Evolutionary conservation across 495 filamentous ascomycete species (phyloP).

Genomic region (Pyrenula aspistea): DNA sequence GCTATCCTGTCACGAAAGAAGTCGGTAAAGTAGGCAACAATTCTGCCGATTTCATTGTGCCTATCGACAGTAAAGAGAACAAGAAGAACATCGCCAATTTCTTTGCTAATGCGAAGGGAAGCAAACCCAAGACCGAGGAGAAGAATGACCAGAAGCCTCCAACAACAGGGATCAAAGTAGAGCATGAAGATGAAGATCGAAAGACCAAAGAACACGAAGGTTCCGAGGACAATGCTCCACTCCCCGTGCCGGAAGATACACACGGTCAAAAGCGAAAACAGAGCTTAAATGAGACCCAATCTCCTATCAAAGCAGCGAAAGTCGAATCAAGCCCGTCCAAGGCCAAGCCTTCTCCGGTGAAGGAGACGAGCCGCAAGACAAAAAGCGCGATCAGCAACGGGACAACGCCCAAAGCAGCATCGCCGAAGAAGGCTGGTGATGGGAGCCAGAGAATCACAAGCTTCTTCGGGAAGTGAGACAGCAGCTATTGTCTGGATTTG

Average conservation of each 20-base stretch:
- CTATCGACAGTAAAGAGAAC: constrained; percentile 69
- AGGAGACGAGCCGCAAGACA: constrained; percentile 26
- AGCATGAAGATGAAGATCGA: constrained; percentile 21
- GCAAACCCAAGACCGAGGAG: constrained; percentile 5
- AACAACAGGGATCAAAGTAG: constrained; percentile 8
- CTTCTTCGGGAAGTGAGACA: constrained; percentile 58
- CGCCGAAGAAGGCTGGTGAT: constrained; percentile 34
- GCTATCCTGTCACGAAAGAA: constrained; percentile 75
- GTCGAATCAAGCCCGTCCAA: constrained; percentile 10
- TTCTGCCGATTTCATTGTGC: constrained; percentile 68
- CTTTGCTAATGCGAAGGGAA: constrained; percentile 44
- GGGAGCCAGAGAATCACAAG: constrained; percentile 74
- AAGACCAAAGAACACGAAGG: constrained; percentile 27
- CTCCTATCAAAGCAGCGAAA: constrained; percentile 19
- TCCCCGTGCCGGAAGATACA: constrained; percentile 18
- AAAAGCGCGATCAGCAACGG: constrained; percentile 37
- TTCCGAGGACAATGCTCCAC: constrained; percentile 35
- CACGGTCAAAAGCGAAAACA: constrained; percentile 47
- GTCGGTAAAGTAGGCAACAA: constrained; percentile 97
- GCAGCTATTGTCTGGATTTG: too few relatives aligned
- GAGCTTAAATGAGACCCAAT: constrained; percentile 13
- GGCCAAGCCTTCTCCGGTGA: constrained; percentile 24
- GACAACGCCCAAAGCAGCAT: constrained; percentile 21
- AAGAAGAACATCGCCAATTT: constrained; percentile 90
- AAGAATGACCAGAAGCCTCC: constrained; percentile 2